Evolutionary conservation across 352 stramenopile species (phyloP).

Genomic region (Globisporangium orthogonon): DNA sequence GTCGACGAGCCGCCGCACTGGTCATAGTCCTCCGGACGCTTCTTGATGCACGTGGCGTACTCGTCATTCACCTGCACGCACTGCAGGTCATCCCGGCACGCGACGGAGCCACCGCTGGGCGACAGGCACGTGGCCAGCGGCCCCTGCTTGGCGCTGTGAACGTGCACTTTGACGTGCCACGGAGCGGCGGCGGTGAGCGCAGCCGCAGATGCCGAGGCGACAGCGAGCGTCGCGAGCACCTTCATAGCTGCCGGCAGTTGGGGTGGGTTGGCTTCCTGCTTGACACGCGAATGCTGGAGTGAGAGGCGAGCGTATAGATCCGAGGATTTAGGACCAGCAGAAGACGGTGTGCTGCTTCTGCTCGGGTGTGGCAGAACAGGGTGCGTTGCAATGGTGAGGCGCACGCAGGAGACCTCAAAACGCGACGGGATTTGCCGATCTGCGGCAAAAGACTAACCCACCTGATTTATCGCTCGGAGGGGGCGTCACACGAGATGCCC

Average conservation of each 20-base stretch:
- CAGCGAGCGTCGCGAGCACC: not conserved
- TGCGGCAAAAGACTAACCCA: too few relatives aligned
- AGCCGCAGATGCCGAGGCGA: not conserved
- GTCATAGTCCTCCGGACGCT: slow-evolving; percentile 3
- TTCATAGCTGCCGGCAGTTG: not conserved
- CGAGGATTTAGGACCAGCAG: too few relatives aligned
- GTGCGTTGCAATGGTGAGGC: too few relatives aligned
- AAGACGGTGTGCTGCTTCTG: too few relatives aligned
- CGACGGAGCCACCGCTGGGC: not conserved
- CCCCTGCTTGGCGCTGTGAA: slow-evolving; percentile 8
- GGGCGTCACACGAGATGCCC: too few relatives aligned
- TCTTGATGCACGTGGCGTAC: slow-evolving; percentile 9
- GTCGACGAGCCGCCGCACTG: slow-evolving; percentile 7
- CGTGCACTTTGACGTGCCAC: slow-evolving; percentile 9
- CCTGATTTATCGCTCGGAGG: too few relatives aligned
- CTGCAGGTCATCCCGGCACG: slow-evolving; percentile 4
- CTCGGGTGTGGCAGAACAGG: too few relatives aligned
- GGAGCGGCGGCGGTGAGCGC: not conserved
- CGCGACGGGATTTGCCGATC: too few relatives aligned
- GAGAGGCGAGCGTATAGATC: too few relatives aligned
- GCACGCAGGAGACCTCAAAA: too few relatives aligned
- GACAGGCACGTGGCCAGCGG: not conserved
- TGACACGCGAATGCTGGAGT: not conserved
- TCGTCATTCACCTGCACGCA: slow-evolving; percentile 2
- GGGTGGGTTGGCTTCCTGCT: not conserved